Evolutionary conservation across 805 yeast genomes (phyloP).

Genomic region (Wickerhamomyces mucosus): DNA sequence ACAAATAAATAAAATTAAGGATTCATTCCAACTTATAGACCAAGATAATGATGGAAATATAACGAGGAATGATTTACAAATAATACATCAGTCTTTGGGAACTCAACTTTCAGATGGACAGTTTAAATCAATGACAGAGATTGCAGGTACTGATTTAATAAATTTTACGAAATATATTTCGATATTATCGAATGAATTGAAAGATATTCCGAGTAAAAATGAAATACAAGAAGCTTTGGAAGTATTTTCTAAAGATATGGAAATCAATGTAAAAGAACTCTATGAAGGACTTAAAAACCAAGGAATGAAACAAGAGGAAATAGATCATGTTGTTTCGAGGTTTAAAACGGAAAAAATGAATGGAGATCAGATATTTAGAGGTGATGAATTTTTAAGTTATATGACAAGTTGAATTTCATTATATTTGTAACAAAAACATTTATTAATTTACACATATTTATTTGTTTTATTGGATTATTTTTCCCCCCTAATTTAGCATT

Average conservation of each 20-base stretch:
- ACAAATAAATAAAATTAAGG: slow-evolving; percentile 57
- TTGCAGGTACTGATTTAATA: slow-evolving; percentile 18
- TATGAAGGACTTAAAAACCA: slow-evolving; percentile 37
- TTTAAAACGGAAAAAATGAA: slow-evolving; percentile 47
- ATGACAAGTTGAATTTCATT: slow-evolving; percentile 7
- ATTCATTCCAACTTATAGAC: slow-evolving; percentile 73
- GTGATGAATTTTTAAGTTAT: slow-evolving; percentile 49
- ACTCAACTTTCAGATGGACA: slow-evolving; percentile 32
- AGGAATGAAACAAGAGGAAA: slow-evolving; percentile 32
- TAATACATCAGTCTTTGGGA: slow-evolving; percentile 45
- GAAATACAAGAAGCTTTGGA: slow-evolving; percentile 52
- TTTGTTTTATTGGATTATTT: slow-evolving; percentile 1
- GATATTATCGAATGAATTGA: slow-evolving; percentile 47
- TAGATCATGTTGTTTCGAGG: slow-evolving; percentile 41
- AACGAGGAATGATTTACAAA: slow-evolving; percentile 42
- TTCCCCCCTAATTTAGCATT: too few relatives aligned
- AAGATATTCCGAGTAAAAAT: slow-evolving; percentile 38
- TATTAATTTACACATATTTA: background rate
- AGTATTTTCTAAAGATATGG: slow-evolving; percentile 36
- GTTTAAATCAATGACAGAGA: slow-evolving; percentile 35
- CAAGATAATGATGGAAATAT: slow-evolving; percentile 70
- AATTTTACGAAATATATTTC: slow-evolving; percentile 56
- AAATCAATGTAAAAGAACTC: slow-evolving; percentile 39
- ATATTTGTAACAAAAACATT: too few relatives aligned
- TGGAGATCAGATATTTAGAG: slow-evolving; percentile 51